Evolutionary conservation across 2,329 filamentous ascomycete genomes (phyloP).

Genomic region (Diaporthe sp.): DNA sequence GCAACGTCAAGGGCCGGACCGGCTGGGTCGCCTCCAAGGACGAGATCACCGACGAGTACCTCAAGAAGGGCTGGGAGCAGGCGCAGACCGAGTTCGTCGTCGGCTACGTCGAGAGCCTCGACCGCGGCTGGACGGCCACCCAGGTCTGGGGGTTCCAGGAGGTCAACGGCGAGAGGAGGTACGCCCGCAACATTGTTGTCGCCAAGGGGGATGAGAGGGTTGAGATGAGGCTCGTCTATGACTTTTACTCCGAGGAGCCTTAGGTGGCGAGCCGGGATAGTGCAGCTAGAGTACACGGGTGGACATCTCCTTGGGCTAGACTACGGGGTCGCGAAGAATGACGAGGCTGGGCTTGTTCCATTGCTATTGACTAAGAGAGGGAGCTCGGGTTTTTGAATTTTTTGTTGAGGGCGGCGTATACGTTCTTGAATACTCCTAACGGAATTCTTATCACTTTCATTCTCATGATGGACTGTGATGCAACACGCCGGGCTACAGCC

Average conservation of each 20-base stretch:
- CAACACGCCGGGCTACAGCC: background rate
- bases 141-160: constrained; percentile 75
- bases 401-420: background rate
- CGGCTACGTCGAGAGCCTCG: constrained; percentile 70
- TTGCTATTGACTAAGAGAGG: background rate
- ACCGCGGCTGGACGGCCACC: constrained; percentile 67
- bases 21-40: constrained; percentile 60
- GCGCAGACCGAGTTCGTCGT: constrained; percentile 71
- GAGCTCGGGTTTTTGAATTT: background rate
- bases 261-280: constrained; percentile 36
- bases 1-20: constrained; percentile 74
- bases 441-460: background rate
- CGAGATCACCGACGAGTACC: constrained; percentile 61
- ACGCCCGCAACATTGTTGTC: constrained; percentile 67
- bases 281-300: constrained; percentile 25
- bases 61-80: constrained; percentile 71
- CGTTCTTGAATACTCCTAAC: background rate
- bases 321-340: background rate
- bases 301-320: constrained; percentile 1
- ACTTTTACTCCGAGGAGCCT: constrained; percentile 55
- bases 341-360: background rate
- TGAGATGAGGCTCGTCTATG: constrained; percentile 69
- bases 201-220: constrained; percentile 64
- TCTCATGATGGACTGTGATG: background rate
- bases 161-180: constrained; percentile 65